Evolutionary conservation across 345 rosid genomes (phyloP), one percentile per base, ranked within the genome.

Genomic region (Linum tenue): DNA sequence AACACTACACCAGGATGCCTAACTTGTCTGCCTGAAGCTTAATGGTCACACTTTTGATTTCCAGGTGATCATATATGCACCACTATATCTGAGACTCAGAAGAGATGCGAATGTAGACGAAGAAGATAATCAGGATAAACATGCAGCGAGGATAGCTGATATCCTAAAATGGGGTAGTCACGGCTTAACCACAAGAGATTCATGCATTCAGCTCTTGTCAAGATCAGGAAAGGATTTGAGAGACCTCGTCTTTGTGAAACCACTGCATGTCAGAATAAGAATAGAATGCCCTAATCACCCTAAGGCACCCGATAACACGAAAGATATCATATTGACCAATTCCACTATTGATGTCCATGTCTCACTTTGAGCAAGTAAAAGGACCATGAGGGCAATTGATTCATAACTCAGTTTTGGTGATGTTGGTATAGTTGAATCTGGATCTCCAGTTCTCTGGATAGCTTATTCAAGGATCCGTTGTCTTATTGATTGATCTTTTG

Each of bases 61-160:
- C 10, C 88, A 94, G 99, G 88, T 86, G 64, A 75, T 88, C 64
- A 65, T 94, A 35, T 77, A 59, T 22, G 86, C 88, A 37, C 85
- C 81, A 3, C 68, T 90, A 61, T 90, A 90, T 79, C 56, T 94
- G 67, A 85, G 77, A 79, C 88, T 94, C 14, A 63, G 64, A 66
- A 77, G 73, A 57, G 65, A 68, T 72, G 63, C 73, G 4, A 84
- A 70, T 68, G 59, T 64, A 44, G 31, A 22, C 31, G 60, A 67
- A 68, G 82, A 77, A 42, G 71, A 73, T 8, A 67, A 50, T 44
- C 80, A 40, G 65, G 90, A 85, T 72, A 77, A 81, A 65, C 70
- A 75, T 57, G 96, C 89, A 0, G 77, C 76, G 22, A 77, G 74
- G 76, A 78, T 88, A 72, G 82, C 82, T 39, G 74, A 83, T 57